Conservation (phyloP, 441 rosid species). For the Pelargonium cotyledonis region DNA sequence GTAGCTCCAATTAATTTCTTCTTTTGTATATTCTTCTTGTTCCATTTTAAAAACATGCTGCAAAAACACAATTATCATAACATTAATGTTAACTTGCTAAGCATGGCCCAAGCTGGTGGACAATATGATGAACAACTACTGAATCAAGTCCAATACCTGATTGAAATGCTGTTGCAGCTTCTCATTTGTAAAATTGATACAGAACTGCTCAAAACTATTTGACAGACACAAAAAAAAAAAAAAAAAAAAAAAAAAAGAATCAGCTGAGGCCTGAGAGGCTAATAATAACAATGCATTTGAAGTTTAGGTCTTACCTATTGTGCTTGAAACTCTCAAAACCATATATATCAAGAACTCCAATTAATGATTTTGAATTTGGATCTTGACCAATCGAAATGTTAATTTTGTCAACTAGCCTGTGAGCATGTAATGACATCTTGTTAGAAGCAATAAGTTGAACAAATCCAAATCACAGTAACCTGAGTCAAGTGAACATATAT, state of each 20-base stretch:
- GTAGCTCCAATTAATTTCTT: constrained; percentile 73
- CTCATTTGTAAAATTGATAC: constrained; percentile 74
- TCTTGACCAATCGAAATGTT: constrained; percentile 74
- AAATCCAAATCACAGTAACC: too few species aligned
- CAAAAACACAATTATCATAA: not conserved
- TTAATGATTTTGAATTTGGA: constrained; percentile 58
- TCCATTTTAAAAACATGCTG: constrained; percentile 85
- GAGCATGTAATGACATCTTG: not conserved
- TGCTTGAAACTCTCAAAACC: constrained; percentile 73
- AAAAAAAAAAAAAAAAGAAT: too few species aligned
- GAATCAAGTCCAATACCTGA: constrained; percentile 32
- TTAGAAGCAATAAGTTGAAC: not conserved
- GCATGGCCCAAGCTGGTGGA: too few species aligned
- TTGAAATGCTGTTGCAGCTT: constrained; percentile 78
- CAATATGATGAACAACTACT: not conserved
- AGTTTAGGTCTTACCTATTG: constrained; percentile 45
- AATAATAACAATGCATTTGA: constrained; percentile 11
- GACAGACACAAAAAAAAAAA: too few species aligned
- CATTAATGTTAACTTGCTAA: too few species aligned
- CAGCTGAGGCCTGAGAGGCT: constrained; percentile 14
- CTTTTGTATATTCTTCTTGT: constrained; percentile 69
- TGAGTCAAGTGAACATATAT: too few species aligned
- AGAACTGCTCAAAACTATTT: constrained; percentile 61
- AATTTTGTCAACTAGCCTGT: constrained; percentile 74
- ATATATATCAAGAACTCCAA: constrained; percentile 78